phyloP scores from a whole-genome alignment of 257 asterid genomes.

The Solanum ossicruentum region DNA sequence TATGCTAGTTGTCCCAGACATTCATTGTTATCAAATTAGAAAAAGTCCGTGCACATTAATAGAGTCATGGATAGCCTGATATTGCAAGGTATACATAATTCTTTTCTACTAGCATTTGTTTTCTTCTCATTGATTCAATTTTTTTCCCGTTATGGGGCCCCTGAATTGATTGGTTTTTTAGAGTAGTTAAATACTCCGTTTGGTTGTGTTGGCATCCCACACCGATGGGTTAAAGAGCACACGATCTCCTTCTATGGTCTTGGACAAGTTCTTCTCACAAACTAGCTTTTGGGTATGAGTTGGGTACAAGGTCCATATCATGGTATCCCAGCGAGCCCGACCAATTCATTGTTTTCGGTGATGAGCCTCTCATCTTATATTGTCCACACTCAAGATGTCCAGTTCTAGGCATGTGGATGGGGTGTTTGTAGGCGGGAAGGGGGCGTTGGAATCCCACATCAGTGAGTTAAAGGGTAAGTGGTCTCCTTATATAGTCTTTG shows the following conservation, averaged over 20 bases:
- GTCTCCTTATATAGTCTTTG: not conserved
- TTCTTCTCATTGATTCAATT: not conserved
- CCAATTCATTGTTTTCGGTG: not conserved
- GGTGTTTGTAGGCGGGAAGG: not conserved
- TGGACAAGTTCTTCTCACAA: not conserved
- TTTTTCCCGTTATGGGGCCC: not conserved
- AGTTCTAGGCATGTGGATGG: not conserved
- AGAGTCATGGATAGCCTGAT: not conserved
- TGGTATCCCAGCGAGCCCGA: not conserved
- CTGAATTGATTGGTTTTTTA: not conserved
- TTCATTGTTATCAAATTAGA: not conserved
- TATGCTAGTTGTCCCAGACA: not conserved
- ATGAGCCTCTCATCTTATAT: not conserved
- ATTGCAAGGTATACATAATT: not conserved
- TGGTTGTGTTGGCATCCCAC: not conserved
- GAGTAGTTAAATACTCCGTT: not conserved
- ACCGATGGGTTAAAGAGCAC: not conserved
- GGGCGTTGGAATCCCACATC: not conserved
- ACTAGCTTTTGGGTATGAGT: not conserved
- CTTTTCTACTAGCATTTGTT: not conserved
- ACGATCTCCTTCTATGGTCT: not conserved
- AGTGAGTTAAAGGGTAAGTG: not conserved
- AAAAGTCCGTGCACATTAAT: not conserved
- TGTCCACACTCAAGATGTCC: not conserved
- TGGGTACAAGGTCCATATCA: not conserved